These are phyloP conservation scores for Pezicula carpinea DNA, from an alignment of 2,329 filamentous ascomycete species.

Conservation along the genomic window DNA sequence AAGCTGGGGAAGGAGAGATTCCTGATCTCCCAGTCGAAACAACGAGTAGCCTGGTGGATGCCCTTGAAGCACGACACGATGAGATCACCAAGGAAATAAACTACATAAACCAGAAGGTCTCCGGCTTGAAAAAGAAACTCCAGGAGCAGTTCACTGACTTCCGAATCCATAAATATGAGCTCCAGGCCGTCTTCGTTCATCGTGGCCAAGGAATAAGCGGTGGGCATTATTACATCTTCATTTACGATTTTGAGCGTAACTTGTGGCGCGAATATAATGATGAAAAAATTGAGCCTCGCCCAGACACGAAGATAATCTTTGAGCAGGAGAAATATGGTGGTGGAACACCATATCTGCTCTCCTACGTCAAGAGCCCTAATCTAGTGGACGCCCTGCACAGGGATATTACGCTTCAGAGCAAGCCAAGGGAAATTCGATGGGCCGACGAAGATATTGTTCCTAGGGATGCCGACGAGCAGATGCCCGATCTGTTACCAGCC, in stretches of 20 bases:
- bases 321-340: constrained; percentile 54
- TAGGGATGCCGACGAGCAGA: no score
- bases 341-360: constrained; percentile 79
- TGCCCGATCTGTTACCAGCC: no score
- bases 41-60: constrained; percentile 28
- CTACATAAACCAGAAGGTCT: constrained; percentile 33
- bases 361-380: constrained; percentile 69
- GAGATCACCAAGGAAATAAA: constrained; percentile 42
- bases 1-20: constrained; percentile 28
- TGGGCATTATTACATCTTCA: constrained; percentile 94
- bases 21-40: constrained; percentile 38
- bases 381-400: constrained; percentile 53
- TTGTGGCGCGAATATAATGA: constrained; percentile 97
- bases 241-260: constrained; percentile 76
- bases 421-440: background rate
- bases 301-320: constrained; percentile 64
- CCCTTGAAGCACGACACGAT: constrained; percentile 42
- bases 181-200: constrained; percentile 93
- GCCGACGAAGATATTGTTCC: background rate
- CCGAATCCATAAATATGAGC: constrained; percentile 65
- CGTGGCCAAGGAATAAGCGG: constrained; percentile 59
- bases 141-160: constrained; percentile 57
- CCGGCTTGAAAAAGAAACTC: constrained; percentile 30
- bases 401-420: constrained; percentile 27
- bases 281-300: constrained; percentile 66